These are phyloP conservation scores for Stachybotrys chartarum DNA, from an alignment of 2,329 filamentous ascomycete species.

Conservation along the genomic window DNA sequence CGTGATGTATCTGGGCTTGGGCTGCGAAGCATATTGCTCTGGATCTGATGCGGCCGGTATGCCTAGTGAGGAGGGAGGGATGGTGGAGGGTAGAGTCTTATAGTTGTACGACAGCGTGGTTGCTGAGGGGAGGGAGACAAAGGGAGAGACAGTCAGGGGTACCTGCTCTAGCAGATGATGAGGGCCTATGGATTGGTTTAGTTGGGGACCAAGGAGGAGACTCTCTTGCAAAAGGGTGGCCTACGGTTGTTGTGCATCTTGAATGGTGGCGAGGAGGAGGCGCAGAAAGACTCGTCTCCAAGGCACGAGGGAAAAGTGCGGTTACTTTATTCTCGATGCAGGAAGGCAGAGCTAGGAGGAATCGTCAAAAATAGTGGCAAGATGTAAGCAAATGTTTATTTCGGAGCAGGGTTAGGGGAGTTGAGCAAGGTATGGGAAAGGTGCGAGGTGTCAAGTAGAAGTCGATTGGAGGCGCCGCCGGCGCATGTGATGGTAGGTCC, in stretches of 20 bases:
- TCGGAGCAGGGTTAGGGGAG: too few species aligned
- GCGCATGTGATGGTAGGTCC: not conserved
- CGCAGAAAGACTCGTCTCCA: too few species aligned
- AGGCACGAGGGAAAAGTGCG: too few species aligned
- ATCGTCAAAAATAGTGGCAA: too few species aligned
- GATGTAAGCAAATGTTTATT: too few species aligned
- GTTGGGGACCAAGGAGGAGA: conserved; percentile 1
- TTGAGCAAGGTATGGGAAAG: too few species aligned
- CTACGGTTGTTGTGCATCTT: conserved; percentile 28
- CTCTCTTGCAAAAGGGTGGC: conserved; percentile 3
- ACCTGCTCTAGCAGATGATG: conserved; percentile 89
- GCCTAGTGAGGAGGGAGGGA: conserved; percentile 47
- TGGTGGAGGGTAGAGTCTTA: conserved; percentile 77
- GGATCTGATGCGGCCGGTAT: conserved; percentile 27
- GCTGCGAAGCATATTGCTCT: conserved; percentile 18
- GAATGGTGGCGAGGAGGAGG: not conserved
- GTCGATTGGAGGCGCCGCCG: too few species aligned
- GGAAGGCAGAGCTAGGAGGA: too few species aligned
- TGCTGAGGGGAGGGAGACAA: conserved; percentile 81
- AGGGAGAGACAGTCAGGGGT: conserved; percentile 88
- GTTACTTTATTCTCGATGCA: too few species aligned
- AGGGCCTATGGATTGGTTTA: conserved; percentile 45
- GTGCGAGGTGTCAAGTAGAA: too few species aligned
- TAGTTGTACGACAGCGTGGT: conserved; percentile 95
- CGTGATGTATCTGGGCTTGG: conserved; percentile 66